Percentiles rank a stretch among this genome's conserved stretches.
phyloP scores from a whole-genome alignment of 2,329 filamentous ascomycete genomes.

The Fonsecaea erecta region DNA sequence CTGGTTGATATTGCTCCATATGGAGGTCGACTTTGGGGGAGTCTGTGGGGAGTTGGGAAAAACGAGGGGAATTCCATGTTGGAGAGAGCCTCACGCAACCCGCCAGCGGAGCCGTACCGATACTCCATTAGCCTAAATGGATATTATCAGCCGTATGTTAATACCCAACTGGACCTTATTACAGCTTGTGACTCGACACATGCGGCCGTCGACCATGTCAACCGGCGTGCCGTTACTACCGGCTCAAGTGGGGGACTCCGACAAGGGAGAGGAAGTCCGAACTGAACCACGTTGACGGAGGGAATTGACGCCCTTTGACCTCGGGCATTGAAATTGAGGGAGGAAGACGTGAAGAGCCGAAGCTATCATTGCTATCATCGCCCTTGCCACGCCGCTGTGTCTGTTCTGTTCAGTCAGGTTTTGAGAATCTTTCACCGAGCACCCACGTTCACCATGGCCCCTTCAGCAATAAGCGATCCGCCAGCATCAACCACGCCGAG shows the following conservation, averaged over 20 bases:
- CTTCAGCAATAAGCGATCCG: slow-evolving; percentile 16
- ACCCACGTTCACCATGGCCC: slow-evolving; percentile 3
- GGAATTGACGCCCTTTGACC: background rate
- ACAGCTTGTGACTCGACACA: background rate
- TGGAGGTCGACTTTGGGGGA: background rate
- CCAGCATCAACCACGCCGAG: background rate
- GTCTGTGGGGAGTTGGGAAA: background rate
- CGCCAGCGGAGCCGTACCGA: background rate
- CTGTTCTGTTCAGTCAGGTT: background rate
- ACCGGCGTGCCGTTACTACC: background rate
- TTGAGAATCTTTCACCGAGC: background rate
- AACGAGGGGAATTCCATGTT: background rate
- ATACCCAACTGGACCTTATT: background rate
- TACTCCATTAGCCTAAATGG: slow-evolving; percentile 4
- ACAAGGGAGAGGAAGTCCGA: slow-evolving; percentile 2
- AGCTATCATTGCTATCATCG: background rate
- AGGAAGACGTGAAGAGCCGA: background rate
- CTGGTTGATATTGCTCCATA: background rate
- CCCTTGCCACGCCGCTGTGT: background rate
- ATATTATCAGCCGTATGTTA: background rate
- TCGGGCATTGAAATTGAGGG: background rate
- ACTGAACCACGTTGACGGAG: background rate
- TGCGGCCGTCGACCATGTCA: background rate
- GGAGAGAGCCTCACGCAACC: background rate
- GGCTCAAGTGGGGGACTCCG: background rate